phyloP scores from a whole-genome alignment of 495 filamentous ascomycete species.

The Tricharina praecox region DNA sequence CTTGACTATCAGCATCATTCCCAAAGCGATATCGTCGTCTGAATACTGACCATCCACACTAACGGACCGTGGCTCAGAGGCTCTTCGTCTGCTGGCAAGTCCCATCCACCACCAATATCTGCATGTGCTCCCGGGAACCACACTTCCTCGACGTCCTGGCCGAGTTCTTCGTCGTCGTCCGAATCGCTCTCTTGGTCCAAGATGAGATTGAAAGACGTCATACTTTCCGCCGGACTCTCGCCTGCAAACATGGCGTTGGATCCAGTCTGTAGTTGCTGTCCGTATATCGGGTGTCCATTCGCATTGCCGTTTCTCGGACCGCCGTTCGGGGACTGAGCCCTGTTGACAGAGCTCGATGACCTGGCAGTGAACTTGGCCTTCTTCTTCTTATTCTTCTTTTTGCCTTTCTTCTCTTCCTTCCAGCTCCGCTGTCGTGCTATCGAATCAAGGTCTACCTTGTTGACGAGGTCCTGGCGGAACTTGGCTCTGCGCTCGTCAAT shows the following conservation, averaged over 20 bases:
- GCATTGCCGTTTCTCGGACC: not conserved
- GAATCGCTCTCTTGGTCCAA: slow-evolving; percentile 5
- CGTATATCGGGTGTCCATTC: not conserved
- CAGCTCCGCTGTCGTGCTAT: slow-evolving; percentile 11
- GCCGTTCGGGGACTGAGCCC: too few species aligned
- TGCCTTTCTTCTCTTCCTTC: not conserved
- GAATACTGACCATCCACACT: slow-evolving; percentile 55
- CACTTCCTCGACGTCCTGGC: slow-evolving; percentile 65
- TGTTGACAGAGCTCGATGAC: not conserved
- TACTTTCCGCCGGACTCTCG: slow-evolving; percentile 2
- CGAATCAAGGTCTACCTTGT: slow-evolving; percentile 11
- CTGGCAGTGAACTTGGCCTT: not conserved
- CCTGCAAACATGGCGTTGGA: not conserved
- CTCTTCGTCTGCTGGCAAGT: slow-evolving; percentile 37
- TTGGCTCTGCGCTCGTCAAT: slow-evolving; percentile 65
- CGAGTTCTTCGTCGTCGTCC: slow-evolving; percentile 35
- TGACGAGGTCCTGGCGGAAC: slow-evolving; percentile 31
- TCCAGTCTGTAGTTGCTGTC: slow-evolving; percentile 7
- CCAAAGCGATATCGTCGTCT: not conserved
- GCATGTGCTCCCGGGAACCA: slow-evolving; percentile 76
- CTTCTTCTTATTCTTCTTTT: slow-evolving; percentile 3
- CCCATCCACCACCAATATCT: slow-evolving; percentile 77
- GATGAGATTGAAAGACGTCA: slow-evolving; percentile 11
- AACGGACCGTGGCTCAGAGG: slow-evolving; percentile 58
- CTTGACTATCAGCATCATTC: not conserved